A percentile compares a stretch with the other conserved stretches of the same genome.
phyloP scores from a whole-genome alignment of 148 eudicot species.

The Silene conica region DNA sequence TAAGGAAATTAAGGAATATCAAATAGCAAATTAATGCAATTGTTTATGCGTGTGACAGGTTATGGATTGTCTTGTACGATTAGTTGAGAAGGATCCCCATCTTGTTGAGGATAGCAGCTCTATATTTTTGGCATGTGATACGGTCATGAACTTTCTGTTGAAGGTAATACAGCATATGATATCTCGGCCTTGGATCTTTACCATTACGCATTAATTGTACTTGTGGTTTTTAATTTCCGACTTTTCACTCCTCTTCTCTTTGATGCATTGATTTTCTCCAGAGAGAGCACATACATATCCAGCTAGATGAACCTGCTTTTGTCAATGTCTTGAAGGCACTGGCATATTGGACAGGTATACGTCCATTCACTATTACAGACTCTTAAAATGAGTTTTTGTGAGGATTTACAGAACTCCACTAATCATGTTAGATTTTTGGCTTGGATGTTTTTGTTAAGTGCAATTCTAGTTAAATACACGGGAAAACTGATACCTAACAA shows the following conservation, averaged over 20 bases:
- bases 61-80: slow-evolving; percentile 52
- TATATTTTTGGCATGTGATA: slow-evolving; percentile 80
- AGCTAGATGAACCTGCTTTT: slow-evolving; percentile 47
- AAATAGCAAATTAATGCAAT: slow-evolving; percentile 1
- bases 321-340: slow-evolving; percentile 58
- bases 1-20: not conserved
- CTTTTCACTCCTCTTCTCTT: not conserved
- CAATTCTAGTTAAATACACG: not conserved
- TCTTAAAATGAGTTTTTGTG: not conserved
- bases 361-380: not conserved
- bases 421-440: not conserved
- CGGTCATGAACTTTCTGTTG: slow-evolving; percentile 66
- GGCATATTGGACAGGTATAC: slow-evolving; percentile 64
- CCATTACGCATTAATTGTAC: not conserved
- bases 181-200: not conserved
- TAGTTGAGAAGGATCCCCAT: slow-evolving; percentile 38
- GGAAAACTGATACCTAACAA: not conserved
- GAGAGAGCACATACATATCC: slow-evolving; percentile 52
- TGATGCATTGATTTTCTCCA: slow-evolving; percentile 22
- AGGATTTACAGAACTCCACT: not conserved
- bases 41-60: slow-evolving; percentile 40
- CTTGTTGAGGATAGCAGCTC: slow-evolving; percentile 36
- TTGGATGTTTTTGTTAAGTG: too few relatives aligned
- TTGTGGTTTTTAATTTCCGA: not conserved
- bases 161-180: slow-evolving; percentile 44